phyloP scores from a whole-genome alignment of 352 stramenopile genomes.

The Phytophthora litchii region DNA sequence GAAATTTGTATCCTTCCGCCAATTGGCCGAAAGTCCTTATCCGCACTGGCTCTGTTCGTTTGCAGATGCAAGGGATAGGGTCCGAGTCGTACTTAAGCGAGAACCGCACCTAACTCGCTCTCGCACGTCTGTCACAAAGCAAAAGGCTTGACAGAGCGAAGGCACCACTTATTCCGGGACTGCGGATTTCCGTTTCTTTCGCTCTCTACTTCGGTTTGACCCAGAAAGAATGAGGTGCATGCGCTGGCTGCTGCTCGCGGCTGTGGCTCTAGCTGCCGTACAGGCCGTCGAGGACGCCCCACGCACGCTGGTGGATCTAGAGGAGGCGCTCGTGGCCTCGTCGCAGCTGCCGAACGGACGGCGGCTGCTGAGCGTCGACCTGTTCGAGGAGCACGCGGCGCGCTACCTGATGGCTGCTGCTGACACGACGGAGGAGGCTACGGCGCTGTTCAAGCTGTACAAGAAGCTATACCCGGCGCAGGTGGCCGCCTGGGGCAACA shows the following conservation, averaged over 20 bases:
- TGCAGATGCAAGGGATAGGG: constrained; percentile 30
- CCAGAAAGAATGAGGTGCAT: constrained; percentile 40
- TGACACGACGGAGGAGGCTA: constrained; percentile 46
- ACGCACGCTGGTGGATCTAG: constrained; percentile 27
- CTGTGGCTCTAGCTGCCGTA: constrained; percentile 24
- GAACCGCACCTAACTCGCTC: constrained; percentile 26
- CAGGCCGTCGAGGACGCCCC: constrained; percentile 12
- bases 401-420: constrained; percentile 42
- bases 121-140: constrained; percentile 26
- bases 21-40: constrained; percentile 16
- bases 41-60: constrained; percentile 13
- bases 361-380: constrained; percentile 30
- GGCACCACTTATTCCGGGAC: constrained; percentile 12
- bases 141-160: constrained; percentile 27
- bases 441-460: constrained; percentile 72
- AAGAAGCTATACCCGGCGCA: constrained; percentile 51
- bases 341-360: constrained; percentile 26
- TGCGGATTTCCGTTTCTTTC: constrained; percentile 12
- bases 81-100: constrained; percentile 6
- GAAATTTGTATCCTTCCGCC: constrained; percentile 14
- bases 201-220: constrained; percentile 2
- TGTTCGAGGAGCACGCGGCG: constrained; percentile 50
- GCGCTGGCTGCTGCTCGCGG: constrained; percentile 35
- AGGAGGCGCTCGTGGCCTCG: constrained; percentile 32
- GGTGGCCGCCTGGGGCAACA: constrained; percentile 50